phyloP scores from a whole-genome alignment of 2,329 filamentous ascomycete genomes.

The Fusarium sp. region DNA sequence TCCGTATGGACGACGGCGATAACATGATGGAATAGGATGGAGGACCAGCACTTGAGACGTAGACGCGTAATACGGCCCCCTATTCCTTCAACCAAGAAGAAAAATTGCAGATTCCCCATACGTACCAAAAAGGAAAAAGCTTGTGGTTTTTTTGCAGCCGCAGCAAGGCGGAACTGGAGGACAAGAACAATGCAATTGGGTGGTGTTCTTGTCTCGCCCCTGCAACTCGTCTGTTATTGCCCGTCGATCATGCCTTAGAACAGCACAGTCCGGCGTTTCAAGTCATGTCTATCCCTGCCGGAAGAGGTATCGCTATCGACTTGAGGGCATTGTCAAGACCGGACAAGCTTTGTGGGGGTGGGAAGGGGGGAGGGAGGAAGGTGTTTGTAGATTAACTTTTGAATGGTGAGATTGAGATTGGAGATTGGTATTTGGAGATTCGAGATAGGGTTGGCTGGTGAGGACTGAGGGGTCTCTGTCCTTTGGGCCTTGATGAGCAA shows the following conservation, averaged over 20 bases:
- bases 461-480: slow-evolving; percentile 19
- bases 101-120: slow-evolving; percentile 6
- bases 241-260: slow-evolving; percentile 46
- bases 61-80: slow-evolving; percentile 34
- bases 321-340: slow-evolving; percentile 53
- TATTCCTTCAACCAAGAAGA: slow-evolving; percentile 10
- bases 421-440: neutral
- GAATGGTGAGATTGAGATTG: slow-evolving; percentile 31
- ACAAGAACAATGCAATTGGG: slow-evolving; percentile 18
- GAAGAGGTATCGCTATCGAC: slow-evolving; percentile 43
- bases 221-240: slow-evolving; percentile 24
- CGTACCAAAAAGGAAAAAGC: neutral
- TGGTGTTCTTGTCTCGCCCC: neutral
- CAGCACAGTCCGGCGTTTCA: slow-evolving; percentile 54
- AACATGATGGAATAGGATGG: slow-evolving; percentile 1
- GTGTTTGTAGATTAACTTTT: slow-evolving; percentile 36
- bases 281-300: slow-evolving; percentile 51
- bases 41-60: slow-evolving; percentile 20
- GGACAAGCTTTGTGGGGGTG: slow-evolving; percentile 57
- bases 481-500: too few relatives aligned
- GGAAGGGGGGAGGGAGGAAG: slow-evolving; percentile 23
- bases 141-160: neutral
- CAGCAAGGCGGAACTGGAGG: neutral
- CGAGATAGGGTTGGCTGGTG: slow-evolving; percentile 10
- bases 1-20: slow-evolving; percentile 2